Conservation (phyloP, 208 protist genomes). For the Trypanosoma congolense region DNA sequence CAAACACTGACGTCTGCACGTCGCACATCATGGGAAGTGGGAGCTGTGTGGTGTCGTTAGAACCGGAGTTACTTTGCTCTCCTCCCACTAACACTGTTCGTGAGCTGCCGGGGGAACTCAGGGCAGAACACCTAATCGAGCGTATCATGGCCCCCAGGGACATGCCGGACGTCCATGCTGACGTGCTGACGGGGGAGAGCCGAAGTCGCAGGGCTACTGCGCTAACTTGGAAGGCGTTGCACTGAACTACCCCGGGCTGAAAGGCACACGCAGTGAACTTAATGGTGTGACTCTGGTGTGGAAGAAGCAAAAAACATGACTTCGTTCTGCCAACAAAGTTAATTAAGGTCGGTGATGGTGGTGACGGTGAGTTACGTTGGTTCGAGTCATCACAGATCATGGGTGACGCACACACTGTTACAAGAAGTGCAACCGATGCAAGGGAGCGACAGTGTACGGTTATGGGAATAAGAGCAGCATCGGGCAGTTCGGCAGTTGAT, state of each 20-base stretch:
- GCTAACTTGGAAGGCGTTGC: conserved; percentile 51
- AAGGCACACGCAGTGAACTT: conserved; percentile 56
- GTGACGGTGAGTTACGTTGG: background rate
- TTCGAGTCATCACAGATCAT: background rate
- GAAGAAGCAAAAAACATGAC: conserved; percentile 58
- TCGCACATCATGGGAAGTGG: background rate
- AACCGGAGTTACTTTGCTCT: conserved; percentile 1
- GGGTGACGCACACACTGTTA: conserved; percentile 17
- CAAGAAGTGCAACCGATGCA: conserved; percentile 52
- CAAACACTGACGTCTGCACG: conserved; percentile 5
- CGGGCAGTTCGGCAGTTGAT: conserved; percentile 22
- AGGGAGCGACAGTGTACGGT: conserved; percentile 63
- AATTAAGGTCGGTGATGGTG: conserved; percentile 28
- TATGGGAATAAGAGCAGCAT: conserved; percentile 36
- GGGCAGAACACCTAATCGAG: background rate
- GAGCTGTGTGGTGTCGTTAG: background rate
- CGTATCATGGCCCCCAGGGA: conserved; percentile 14
- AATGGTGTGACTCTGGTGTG: conserved; percentile 49
- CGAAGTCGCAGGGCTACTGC: conserved; percentile 33
- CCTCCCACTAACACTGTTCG: background rate
- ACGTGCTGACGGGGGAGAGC: background rate
- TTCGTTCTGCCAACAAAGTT: conserved; percentile 62
- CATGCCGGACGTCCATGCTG: conserved; percentile 21
- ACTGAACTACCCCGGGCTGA: conserved; percentile 58
- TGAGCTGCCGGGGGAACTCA: no score